phyloP scores from a whole-genome alignment of 1,139 yeast species.

The Suhomyces maxii region DNA sequence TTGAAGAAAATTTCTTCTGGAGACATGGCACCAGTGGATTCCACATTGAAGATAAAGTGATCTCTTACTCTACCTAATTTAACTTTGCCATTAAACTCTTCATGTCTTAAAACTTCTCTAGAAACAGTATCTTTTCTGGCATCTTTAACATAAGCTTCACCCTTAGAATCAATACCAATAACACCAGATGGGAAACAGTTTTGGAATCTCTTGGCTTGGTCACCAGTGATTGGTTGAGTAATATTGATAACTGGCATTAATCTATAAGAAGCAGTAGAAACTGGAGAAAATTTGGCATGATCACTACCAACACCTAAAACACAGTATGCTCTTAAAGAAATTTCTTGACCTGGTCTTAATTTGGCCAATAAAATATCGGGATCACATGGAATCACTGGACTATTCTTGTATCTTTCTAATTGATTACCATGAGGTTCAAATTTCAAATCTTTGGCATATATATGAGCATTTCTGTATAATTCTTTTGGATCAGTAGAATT shows the following conservation, averaged over 20 bases:
- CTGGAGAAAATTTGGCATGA: slow-evolving; percentile 97
- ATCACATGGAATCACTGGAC: slow-evolving; percentile 76
- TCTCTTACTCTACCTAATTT: slow-evolving; percentile 88
- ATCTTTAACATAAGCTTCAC: slow-evolving; percentile 79
- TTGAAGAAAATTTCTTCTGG: slow-evolving; percentile 95
- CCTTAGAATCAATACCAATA: slow-evolving; percentile 67
- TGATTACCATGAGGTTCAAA: slow-evolving; percentile 94
- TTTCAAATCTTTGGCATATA: slow-evolving; percentile 84
- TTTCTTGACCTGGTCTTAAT: slow-evolving; percentile 96
- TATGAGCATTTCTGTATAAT: slow-evolving; percentile 77
- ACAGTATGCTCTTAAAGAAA: slow-evolving; percentile 86
- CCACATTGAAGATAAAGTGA: slow-evolving; percentile 91
- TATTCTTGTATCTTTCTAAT: slow-evolving; percentile 60
- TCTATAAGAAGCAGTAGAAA: slow-evolving; percentile 95
- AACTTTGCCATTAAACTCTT: slow-evolving; percentile 85
- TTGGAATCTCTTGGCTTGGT: slow-evolving; percentile 74
- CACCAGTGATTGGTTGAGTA: slow-evolving; percentile 70
- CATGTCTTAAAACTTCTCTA: slow-evolving; percentile 92
- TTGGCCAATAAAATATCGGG: slow-evolving; percentile 90
- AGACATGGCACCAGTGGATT: slow-evolving; percentile 94
- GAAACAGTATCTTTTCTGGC: slow-evolving; percentile 95
- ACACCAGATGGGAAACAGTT: slow-evolving; percentile 94
- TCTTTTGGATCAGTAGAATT: slow-evolving; percentile 80
- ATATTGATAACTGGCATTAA: slow-evolving; percentile 89
- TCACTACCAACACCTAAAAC: slow-evolving; percentile 89